Base-by-base conservation (phyloP, 441 rosid genomes). In the Metrosideros polymorpha region DNA sequence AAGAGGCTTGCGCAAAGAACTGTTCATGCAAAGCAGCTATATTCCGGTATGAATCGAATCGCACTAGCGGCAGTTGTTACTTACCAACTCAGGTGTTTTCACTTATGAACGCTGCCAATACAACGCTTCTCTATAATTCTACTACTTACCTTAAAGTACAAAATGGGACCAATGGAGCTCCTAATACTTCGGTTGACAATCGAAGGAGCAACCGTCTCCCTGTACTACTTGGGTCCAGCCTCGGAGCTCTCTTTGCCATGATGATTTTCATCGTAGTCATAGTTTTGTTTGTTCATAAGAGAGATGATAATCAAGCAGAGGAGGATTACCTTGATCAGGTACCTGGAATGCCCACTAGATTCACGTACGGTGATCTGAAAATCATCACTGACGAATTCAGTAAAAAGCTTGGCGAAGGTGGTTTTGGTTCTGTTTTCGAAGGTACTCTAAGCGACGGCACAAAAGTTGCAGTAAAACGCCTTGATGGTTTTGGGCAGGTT, bases 31-130 rank as follows among this genome's bases (percentile, higher is more conserved):
- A 55, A 25, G 59, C 59, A 55, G 14, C 59, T 24, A 25, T 55
- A 4, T 55, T 55, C 0, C 14, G 0, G 0, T 27, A 55, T 12
- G 0, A 5, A 6, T n/a, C 2, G 4, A n/a, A 57, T 57, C 18
- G 18, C 18, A 57, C 9, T 57, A 1, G 6, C 0, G 32, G 63
- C 18, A n/a, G 0, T 57, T 27, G 32, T 12, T 57, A 57, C 63
- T 57, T 27, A 57, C 63, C 32, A n/a, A 57, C 18, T 57, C 32
- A n/a, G 0, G 17, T 57, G 7, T n/a, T 57, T 57, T 57, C 32
- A n/a, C 32, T 57, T 12, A 12, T 57, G 7, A 13, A n/a, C 0
- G 0, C 6, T 57, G 18, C 2, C 0, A 6, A 0, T 7, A 12
- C 12, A 54, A 0, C 10, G n/a, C n/a, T n/a, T 25, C 0, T 0